These are phyloP conservation scores for Kockiozyma suomiensis DNA, from an alignment of 805 yeast genomes.

Conservation along the genomic window DNA sequence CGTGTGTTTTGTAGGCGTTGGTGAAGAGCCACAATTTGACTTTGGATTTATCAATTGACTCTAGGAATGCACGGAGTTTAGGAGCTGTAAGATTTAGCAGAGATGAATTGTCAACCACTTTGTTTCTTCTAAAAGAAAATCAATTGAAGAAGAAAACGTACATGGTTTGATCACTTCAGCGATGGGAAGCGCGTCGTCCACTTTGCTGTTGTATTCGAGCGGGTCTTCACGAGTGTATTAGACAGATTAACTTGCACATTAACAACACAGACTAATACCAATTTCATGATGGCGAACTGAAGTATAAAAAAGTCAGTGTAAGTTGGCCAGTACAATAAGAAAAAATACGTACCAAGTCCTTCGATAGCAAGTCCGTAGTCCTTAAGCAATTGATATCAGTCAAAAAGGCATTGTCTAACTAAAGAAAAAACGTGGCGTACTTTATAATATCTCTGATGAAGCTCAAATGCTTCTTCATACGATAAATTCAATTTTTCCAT, in stretches of 20 bases:
- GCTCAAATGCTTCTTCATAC: constrained; percentile 70
- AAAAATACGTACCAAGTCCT: constrained; percentile 54
- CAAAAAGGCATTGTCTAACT: background rate
- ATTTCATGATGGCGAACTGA: constrained; percentile 53
- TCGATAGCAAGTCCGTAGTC: constrained; percentile 92
- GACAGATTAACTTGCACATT: no score
- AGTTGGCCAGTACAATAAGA: background rate
- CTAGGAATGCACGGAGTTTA: constrained; percentile 41
- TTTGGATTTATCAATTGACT: constrained; percentile 48
- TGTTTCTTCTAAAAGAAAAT: constrained; percentile 22
- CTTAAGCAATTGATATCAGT: constrained; percentile 35
- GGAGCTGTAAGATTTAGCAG: constrained; percentile 50
- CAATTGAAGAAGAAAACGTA: constrained; percentile 1
- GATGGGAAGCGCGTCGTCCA: constrained; percentile 90
- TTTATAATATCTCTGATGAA: constrained; percentile 74
- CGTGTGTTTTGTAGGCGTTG: constrained; percentile 92
- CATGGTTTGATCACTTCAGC: constrained; percentile 69
- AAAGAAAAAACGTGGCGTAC: constrained; percentile 2
- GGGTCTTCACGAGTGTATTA: constrained; percentile 63
- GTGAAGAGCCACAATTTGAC: constrained; percentile 88
- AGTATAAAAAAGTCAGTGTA: background rate
- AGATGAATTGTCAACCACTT: no score
- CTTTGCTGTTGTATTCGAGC: constrained; percentile 80
- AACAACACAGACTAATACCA: no score
- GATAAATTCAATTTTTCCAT: constrained; percentile 60